Percentiles rank a stretch among this genome's conserved stretches.
Evolutionary conservation across 177 flowering plant species (phyloP).

Genomic region (Vitis hybrid): DNA sequence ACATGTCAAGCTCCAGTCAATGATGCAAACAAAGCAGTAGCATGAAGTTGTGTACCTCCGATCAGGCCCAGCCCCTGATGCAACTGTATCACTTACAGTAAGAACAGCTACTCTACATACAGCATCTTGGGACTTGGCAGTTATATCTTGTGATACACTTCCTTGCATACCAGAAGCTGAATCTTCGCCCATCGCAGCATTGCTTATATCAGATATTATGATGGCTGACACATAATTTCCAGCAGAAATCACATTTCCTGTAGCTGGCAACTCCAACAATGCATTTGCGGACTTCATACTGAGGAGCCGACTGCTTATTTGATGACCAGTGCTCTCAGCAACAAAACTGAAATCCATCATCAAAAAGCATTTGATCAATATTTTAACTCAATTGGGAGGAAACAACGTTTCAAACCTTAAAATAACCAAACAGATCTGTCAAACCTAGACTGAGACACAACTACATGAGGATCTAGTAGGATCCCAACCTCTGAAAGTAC

Average conservation of each 20-base stretch:
- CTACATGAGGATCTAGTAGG: not conserved
- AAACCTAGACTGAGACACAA: not conserved
- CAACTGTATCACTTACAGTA: slow-evolving; percentile 94
- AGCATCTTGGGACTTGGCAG: slow-evolving; percentile 25
- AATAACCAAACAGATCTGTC: not conserved
- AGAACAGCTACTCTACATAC: slow-evolving; percentile 66
- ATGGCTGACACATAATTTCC: slow-evolving; percentile 67
- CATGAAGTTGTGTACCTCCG: slow-evolving; percentile 51
- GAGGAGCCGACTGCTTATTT: slow-evolving; percentile 87
- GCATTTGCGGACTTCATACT: slow-evolving; percentile 94
- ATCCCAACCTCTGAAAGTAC: not conserved
- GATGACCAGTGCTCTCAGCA: slow-evolving; percentile 95
- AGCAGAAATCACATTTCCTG: slow-evolving; percentile 50
- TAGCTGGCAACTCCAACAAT: slow-evolving; percentile 73
- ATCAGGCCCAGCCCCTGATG: slow-evolving; percentile 89
- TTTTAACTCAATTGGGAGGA: not conserved
- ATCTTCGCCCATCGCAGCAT: slow-evolving; percentile 17
- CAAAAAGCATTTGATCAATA: not conserved
- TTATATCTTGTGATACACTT: slow-evolving; percentile 14
- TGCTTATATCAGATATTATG: slow-evolving; percentile 69
- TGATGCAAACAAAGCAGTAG: not conserved
- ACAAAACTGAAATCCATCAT: slow-evolving; percentile 55
- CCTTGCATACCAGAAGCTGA: slow-evolving; percentile 10
- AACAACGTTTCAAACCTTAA: not conserved
- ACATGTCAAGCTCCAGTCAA: not conserved